Percentiles rank a stretch among this genome's conserved stretches.
phyloP scores from a whole-genome alignment of 1,139 yeast species.

The Protomyces gravidus region DNA sequence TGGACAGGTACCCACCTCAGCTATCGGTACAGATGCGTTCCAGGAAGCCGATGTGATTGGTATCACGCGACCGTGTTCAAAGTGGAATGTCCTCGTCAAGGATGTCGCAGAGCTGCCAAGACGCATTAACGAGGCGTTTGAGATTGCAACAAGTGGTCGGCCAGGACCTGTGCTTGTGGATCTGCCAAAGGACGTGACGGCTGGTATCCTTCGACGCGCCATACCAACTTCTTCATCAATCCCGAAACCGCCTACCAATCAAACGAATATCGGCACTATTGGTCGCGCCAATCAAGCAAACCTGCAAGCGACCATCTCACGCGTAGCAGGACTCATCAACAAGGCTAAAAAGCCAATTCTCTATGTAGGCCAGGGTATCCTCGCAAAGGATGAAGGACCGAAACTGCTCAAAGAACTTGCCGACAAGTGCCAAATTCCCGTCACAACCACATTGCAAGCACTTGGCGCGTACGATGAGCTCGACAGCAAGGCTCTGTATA shows the following conservation, averaged over 20 bases:
- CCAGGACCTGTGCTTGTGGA: conserved; percentile 98
- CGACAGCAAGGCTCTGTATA: conserved; percentile 84
- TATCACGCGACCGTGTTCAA: conserved; percentile 92
- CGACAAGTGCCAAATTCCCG: conserved; percentile 89
- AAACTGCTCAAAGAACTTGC: conserved; percentile 71
- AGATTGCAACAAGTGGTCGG: conserved; percentile 91
- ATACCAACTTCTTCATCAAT: conserved; percentile 81
- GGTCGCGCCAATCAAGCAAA: conserved; percentile 49
- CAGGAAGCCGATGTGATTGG: conserved; percentile 98
- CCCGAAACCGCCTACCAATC: conserved; percentile 70
- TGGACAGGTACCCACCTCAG: conserved; percentile 93
- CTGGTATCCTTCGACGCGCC: conserved; percentile 76
- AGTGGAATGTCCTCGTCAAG: conserved; percentile 99
- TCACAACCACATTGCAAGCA: conserved; percentile 90
- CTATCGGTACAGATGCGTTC: conserved; percentile 97
- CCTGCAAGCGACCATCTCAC: conserved; percentile 66
- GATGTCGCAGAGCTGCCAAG: conserved; percentile 89
- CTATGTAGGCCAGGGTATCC: conserved; percentile 87
- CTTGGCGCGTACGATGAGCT: conserved; percentile 91
- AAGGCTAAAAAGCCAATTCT: conserved; percentile 81
- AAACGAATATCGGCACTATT: conserved; percentile 33
- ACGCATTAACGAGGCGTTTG: conserved; percentile 95
- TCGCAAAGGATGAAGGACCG: conserved; percentile 80
- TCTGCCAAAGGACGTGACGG: conserved; percentile 96
- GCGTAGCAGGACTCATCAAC: conserved; percentile 75